phyloP scores from a whole-genome alignment of 495 filamentous ascomycete genomes.

The Penicillium salamii region DNA sequence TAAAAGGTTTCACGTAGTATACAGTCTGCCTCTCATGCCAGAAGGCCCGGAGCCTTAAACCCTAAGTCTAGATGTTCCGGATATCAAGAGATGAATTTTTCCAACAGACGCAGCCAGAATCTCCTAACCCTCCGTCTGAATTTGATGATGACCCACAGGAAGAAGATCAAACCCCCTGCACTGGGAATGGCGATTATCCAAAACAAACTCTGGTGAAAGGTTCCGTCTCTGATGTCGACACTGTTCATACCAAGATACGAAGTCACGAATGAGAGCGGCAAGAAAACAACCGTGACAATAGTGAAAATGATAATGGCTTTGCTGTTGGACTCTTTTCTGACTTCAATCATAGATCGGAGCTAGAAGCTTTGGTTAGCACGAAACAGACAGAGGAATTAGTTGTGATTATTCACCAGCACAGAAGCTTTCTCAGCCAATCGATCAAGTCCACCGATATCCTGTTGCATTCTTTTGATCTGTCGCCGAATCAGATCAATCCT shows the following conservation, averaged over 20 bases:
- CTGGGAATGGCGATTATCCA: conserved; percentile 45
- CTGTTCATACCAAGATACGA: conserved; percentile 44
- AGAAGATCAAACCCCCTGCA: not conserved
- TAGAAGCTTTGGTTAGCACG: no score
- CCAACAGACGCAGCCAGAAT: no score
- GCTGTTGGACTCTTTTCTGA: conserved; percentile 13
- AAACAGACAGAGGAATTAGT: no score
- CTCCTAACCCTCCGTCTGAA: not conserved
- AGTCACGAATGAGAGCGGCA: conserved; percentile 34
- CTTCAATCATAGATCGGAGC: conserved; percentile 11
- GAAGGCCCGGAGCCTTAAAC: no score
- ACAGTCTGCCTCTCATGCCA: no score
- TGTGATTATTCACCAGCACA: no score
- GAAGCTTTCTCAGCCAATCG: conserved; percentile 4
- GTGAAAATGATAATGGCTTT: conserved; percentile 33
- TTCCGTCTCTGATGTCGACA: conserved; percentile 45
- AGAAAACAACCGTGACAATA: conserved; percentile 46
- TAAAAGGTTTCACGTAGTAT: no score
- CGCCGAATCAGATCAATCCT: conserved; percentile 2
- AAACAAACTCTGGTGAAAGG: conserved; percentile 43
- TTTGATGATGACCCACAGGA: not conserved
- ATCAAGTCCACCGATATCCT: conserved; percentile 4
- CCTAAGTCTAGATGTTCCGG: no score
- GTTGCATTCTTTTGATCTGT: conserved; percentile 5
- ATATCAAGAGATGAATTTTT: no score